These are phyloP conservation scores for Colletotrichum sp. DNA, from an alignment of 2,329 filamentous ascomycete genomes.

Conservation along the genomic window DNA sequence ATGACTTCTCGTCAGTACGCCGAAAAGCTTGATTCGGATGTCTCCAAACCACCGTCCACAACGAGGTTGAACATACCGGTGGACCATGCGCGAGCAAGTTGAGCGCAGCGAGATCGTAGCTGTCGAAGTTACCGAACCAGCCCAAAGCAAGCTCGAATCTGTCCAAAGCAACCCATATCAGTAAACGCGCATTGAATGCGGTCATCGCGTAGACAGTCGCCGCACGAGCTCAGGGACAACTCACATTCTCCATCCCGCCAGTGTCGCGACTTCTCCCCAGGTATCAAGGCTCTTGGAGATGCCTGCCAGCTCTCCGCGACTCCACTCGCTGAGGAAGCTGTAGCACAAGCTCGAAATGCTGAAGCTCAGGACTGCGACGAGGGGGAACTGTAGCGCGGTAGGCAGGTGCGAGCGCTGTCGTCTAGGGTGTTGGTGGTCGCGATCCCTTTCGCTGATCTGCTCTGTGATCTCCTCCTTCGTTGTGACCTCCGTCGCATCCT, in stretches of 20 bases:
- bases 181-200: neutral
- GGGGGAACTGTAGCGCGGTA: conserved; percentile 52
- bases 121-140: conserved; percentile 78
- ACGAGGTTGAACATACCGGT: conserved; percentile 51
- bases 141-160: conserved; percentile 73
- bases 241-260: conserved; percentile 61
- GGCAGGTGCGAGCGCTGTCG: conserved; percentile 44
- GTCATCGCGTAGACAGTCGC: neutral
- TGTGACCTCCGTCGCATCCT: conserved; percentile 12
- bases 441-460: conserved; percentile 10
- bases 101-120: conserved; percentile 70
- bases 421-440: conserved; percentile 10
- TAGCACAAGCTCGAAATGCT: conserved; percentile 69
- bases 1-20: neutral
- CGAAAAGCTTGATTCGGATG: neutral
- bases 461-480: neutral
- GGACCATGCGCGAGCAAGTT: conserved; percentile 77
- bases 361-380: conserved; percentile 61
- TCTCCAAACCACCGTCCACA: neutral
- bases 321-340: conserved; percentile 63
- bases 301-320: conserved; percentile 68
- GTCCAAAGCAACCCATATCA: conserved; percentile 63
- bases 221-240: conserved; percentile 30
- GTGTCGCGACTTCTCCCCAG: conserved; percentile 63
- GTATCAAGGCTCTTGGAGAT: conserved; percentile 69